Conservation (phyloP, 2,329 filamentous ascomycete genomes). For the Orbilia quercus region DNA sequence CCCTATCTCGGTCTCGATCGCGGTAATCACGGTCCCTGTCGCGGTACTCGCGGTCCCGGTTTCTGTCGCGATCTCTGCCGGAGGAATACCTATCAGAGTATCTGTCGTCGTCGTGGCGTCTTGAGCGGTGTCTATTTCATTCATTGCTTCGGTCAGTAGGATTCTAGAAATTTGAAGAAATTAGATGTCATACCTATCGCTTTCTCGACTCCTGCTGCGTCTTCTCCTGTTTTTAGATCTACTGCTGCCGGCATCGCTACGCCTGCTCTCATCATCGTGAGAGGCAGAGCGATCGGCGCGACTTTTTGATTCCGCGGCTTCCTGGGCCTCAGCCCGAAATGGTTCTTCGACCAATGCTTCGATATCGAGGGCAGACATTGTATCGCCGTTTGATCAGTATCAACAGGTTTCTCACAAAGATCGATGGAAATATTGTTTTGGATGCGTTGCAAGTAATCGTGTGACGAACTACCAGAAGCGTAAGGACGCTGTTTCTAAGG, state of each 20-base stretch:
- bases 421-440: constrained; percentile 14
- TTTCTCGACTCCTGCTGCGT: constrained; percentile 50
- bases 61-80: constrained; percentile 67
- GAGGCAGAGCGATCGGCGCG: constrained; percentile 44
- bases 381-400: constrained; percentile 17
- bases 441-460: constrained; percentile 28
- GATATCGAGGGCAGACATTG: constrained; percentile 52
- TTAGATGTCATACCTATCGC: constrained; percentile 43
- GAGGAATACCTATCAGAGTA: constrained; percentile 71
- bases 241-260: constrained; percentile 50
- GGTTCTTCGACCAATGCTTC: constrained; percentile 54
- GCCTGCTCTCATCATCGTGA: constrained; percentile 48
- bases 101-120: constrained; percentile 60
- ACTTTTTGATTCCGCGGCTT: constrained; percentile 51
- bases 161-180: too few species aligned
- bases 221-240: constrained; percentile 51
- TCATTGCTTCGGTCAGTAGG: neutral
- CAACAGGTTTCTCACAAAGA: constrained; percentile 18
- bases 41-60: constrained; percentile 70
- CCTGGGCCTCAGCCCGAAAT: constrained; percentile 38
- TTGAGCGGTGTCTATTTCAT: constrained; percentile 46
- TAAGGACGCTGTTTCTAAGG: constrained; percentile 37
- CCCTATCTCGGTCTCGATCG: constrained; percentile 66
- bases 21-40: constrained; percentile 69
- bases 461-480: constrained; percentile 56